Conservation (phyloP, 805 yeast species). For the Candida hungchunana region DNA sequence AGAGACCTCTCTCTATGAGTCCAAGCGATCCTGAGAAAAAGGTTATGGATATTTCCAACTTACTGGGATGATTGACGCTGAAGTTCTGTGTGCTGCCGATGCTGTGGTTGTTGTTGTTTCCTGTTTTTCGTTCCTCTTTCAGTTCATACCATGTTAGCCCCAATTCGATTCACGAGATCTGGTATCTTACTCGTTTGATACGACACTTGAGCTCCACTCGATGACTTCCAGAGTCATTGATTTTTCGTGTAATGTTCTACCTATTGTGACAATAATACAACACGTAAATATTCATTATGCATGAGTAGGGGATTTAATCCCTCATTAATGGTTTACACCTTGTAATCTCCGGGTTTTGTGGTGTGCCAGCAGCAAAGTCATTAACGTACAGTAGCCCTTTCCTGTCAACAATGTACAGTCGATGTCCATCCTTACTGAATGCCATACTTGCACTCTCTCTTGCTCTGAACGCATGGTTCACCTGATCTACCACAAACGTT, state of each 20-base stretch:
- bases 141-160: no score
- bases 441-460: conserved; percentile 74
- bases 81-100: background rate
- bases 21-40: conserved; percentile 4
- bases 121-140: no score
- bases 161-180: no score
- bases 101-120: background rate
- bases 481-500: conserved; percentile 61
- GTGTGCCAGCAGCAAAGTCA: conserved; percentile 85
- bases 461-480: conserved; percentile 65
- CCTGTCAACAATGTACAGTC: conserved; percentile 70
- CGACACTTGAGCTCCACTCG: no score
- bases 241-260: no score
- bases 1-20: no score
- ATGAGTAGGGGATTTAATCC: conserved; percentile 7
- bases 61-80: conserved; percentile 11
- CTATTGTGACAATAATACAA: no score
- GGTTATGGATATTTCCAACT: conserved; percentile 23
- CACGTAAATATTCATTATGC: background rate
- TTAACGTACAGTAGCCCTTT: conserved; percentile 75
- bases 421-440: conserved; percentile 80
- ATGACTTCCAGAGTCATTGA: no score
- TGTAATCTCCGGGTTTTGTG: conserved; percentile 56
- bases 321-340: conserved; percentile 44
- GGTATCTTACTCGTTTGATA: conserved; percentile 1